Percentiles rank a stretch among this genome's conserved stretches.
Evolutionary conservation across 495 filamentous ascomycete genomes (phyloP).

Genomic region (Hyaloscypha hepaticicola): DNA sequence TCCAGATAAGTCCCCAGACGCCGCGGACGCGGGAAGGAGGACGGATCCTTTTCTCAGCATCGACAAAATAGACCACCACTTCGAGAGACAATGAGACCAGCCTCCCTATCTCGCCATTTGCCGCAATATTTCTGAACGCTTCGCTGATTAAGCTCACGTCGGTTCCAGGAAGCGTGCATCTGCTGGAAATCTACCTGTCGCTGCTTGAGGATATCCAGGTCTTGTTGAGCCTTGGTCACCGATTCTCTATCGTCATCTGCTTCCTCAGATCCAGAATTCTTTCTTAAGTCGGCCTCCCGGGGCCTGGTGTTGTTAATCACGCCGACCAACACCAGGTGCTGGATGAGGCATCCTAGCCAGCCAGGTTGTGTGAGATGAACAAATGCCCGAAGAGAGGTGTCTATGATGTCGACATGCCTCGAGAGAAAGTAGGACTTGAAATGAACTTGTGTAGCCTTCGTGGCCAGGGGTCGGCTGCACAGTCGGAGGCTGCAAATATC

Average conservation of each 20-base stretch:
- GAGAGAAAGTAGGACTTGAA: constrained; percentile 12
- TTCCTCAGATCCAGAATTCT: too few species aligned
- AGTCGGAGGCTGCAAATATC: constrained; percentile 5
- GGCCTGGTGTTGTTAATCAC: neutral
- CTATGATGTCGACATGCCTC: constrained; percentile 8
- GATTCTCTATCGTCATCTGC: too few species aligned
- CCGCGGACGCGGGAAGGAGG: neutral
- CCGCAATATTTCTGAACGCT: neutral
- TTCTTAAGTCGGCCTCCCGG: neutral
- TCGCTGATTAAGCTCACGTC: constrained; percentile 8
- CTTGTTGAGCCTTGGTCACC: neutral
- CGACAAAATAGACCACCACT: neutral
- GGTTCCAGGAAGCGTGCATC: neutral
- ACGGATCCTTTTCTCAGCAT: neutral
- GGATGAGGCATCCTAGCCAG: neutral
- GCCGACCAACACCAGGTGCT: constrained; percentile 4
- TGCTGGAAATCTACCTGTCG: constrained; percentile 6
- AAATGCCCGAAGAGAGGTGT: neutral
- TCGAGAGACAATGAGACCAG: neutral
- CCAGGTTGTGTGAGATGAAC: constrained; percentile 8
- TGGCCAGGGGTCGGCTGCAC: neutral
- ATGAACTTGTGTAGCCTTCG: constrained; percentile 7
- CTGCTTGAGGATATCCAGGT: neutral
- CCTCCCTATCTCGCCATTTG: neutral
- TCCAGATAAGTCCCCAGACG: neutral